Evolutionary conservation across 2,329 filamentous ascomycete genomes (phyloP).

Genomic region (Cladosporium sp.): DNA sequence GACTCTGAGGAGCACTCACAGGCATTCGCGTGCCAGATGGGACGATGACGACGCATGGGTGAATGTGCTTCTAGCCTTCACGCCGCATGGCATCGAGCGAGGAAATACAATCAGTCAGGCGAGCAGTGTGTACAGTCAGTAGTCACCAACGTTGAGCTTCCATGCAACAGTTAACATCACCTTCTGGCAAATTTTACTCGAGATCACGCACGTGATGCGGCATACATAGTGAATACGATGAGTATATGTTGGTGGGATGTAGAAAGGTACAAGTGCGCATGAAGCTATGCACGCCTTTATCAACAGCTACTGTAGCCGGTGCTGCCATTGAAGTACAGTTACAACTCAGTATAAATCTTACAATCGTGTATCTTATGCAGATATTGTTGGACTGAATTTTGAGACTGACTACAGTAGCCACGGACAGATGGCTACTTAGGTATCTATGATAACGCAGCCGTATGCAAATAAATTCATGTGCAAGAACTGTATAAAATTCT

Average conservation of each 20-base stretch:
- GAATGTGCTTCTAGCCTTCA: slow-evolving; percentile 21
- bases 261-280: not conserved
- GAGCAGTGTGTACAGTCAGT: slow-evolving; percentile 21
- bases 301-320: too few relatives aligned
- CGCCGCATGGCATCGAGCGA: slow-evolving; percentile 5
- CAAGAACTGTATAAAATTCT: not conserved
- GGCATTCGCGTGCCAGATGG: not conserved
- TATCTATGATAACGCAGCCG: too few relatives aligned
- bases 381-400: not conserved
- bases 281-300: too few relatives aligned
- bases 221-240: not conserved
- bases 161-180: not conserved
- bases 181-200: not conserved
- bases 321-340: too few relatives aligned
- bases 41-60: slow-evolving; percentile 25
- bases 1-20: slow-evolving; percentile 24
- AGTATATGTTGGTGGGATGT: not conserved
- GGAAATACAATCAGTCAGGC: not conserved
- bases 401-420: not conserved
- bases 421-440: not conserved
- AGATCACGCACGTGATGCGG: not conserved
- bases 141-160: not conserved
- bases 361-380: not conserved
- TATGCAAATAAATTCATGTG: not conserved
- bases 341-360: not conserved